Evolutionary conservation across 192 early-diverging fungal genomes (phyloP).

Genomic region (Phycomyces nitens): DNA sequence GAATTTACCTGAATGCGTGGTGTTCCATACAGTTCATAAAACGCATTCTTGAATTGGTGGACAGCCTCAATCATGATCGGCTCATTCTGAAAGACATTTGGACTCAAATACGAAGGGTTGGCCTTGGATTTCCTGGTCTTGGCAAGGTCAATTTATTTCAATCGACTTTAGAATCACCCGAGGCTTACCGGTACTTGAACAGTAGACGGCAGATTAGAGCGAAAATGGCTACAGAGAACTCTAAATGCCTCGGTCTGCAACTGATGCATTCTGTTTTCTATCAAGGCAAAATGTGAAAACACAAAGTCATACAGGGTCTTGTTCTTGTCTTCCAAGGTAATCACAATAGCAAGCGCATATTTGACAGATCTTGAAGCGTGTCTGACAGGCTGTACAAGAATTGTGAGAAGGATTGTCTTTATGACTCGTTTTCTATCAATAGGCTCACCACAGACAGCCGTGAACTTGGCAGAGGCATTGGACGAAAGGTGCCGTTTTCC

Average conservation of each 20-base stretch:
- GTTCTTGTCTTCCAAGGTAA: conserved; percentile 43
- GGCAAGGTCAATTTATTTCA: too few relatives aligned
- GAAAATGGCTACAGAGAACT: conserved; percentile 32
- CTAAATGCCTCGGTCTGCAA: conserved; percentile 46
- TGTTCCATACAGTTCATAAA: conserved; percentile 49
- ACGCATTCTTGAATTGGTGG: conserved; percentile 38
- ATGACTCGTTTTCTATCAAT: too few relatives aligned
- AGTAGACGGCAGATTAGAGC: background rate
- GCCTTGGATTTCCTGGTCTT: too few relatives aligned
- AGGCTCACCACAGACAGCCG: conserved; percentile 17
- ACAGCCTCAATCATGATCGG: conserved; percentile 42
- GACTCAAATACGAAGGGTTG: conserved; percentile 19
- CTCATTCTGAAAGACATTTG: conserved; percentile 50
- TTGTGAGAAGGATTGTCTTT: too few relatives aligned
- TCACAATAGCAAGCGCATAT: conserved; percentile 50
- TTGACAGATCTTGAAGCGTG: conserved; percentile 46
- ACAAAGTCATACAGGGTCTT: conserved; percentile 47
- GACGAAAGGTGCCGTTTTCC: conserved; percentile 55
- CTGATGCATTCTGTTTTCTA: conserved; percentile 53
- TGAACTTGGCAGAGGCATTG: conserved; percentile 46
- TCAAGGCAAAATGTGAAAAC: conserved; percentile 57
- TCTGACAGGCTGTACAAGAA: conserved; percentile 23
- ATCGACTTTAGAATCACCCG: too few relatives aligned
- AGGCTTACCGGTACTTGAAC: conserved; percentile 1
- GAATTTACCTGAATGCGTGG: conserved; percentile 53